Conservation (phyloP, 371 early-diverging fungal genomes). For the Conidiobolus coronatus region DNA sequence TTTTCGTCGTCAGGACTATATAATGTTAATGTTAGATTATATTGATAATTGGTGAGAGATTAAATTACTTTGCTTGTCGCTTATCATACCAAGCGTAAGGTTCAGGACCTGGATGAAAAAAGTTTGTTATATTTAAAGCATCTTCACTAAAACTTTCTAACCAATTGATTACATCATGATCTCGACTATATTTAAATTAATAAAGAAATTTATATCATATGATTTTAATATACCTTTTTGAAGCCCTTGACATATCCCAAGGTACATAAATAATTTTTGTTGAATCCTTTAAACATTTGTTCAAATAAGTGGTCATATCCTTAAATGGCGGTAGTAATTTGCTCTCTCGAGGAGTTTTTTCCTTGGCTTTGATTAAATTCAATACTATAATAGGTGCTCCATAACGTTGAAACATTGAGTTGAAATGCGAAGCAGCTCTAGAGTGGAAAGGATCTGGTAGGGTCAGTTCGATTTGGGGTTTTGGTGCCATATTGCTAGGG, state of each 20-base stretch:
- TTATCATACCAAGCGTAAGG: conserved; percentile 13
- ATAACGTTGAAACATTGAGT: conserved; percentile 69
- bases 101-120: conserved; percentile 77
- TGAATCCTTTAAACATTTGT: conserved; percentile 61
- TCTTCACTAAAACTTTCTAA: conserved; percentile 76
- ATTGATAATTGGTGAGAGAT: no score
- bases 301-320: conserved; percentile 58
- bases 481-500: conserved; percentile 70
- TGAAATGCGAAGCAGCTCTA: conserved; percentile 79
- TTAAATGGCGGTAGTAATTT: conserved; percentile 65
- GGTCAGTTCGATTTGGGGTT: conserved; percentile 75
- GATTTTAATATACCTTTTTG: conserved; percentile 36
- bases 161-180: conserved; percentile 73
- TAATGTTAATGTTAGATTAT: background rate
- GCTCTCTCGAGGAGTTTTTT: conserved; percentile 70
- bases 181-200: conserved; percentile 16
- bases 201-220: background rate
- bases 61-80: background rate
- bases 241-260: conserved; percentile 95
- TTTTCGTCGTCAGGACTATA: conserved; percentile 1
- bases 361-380: conserved; percentile 84
- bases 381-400: conserved; percentile 72
- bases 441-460: conserved; percentile 71
- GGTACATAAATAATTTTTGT: conserved; percentile 53
- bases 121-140: conserved; percentile 60